Percentiles rank a stretch among this genome's conserved stretches.
These are phyloP conservation scores for Calocybe gangraenosa DNA, from an alignment of 768 basidiomycete species.

Conservation along the genomic window DNA sequence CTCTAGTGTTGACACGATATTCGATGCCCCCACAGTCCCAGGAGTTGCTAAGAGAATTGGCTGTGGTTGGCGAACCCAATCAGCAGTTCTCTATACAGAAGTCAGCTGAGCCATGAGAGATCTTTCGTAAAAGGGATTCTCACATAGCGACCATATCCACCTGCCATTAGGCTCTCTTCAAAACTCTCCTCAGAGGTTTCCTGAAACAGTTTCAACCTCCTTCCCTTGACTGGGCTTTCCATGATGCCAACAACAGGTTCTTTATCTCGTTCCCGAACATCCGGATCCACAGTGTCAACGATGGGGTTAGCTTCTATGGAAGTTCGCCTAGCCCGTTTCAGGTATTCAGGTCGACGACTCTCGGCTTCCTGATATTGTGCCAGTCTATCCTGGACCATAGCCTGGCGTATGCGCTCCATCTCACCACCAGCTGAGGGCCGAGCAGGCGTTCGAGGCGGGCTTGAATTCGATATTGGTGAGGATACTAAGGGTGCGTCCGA, in stretches of 20 bases:
- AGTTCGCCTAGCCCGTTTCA: slow-evolving; percentile 54
- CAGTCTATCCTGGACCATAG: slow-evolving; percentile 45
- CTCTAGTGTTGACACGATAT: slow-evolving; percentile 38
- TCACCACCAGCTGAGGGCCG: slow-evolving; percentile 43
- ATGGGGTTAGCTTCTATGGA: slow-evolving; percentile 37
- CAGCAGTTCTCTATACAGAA: slow-evolving; percentile 45
- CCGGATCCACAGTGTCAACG: slow-evolving; percentile 29
- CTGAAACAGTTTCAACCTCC: slow-evolving; percentile 71
- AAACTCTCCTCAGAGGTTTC: slow-evolving; percentile 83
- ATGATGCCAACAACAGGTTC: slow-evolving; percentile 50
- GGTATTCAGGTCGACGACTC: slow-evolving; percentile 65
- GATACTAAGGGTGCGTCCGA: slow-evolving; percentile 1
- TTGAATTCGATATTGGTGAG: slow-evolving; percentile 11
- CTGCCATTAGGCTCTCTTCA: slow-evolving; percentile 80
- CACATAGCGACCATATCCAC: slow-evolving; percentile 76
- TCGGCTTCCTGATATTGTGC: slow-evolving; percentile 52
- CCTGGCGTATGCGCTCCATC: slow-evolving; percentile 55
- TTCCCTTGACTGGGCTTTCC: slow-evolving; percentile 68
- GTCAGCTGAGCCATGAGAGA: slow-evolving; percentile 4
- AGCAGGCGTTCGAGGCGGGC: slow-evolving; percentile 22
- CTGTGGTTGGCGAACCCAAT: slow-evolving; percentile 58
- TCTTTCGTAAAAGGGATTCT: slow-evolving; percentile 20
- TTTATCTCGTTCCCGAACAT: slow-evolving; percentile 24
- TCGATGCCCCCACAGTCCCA: slow-evolving; percentile 36
- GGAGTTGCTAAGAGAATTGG: slow-evolving; percentile 39